Conservation (phyloP, 208 protist genomes). For the Leishmania arabica region DNA sequence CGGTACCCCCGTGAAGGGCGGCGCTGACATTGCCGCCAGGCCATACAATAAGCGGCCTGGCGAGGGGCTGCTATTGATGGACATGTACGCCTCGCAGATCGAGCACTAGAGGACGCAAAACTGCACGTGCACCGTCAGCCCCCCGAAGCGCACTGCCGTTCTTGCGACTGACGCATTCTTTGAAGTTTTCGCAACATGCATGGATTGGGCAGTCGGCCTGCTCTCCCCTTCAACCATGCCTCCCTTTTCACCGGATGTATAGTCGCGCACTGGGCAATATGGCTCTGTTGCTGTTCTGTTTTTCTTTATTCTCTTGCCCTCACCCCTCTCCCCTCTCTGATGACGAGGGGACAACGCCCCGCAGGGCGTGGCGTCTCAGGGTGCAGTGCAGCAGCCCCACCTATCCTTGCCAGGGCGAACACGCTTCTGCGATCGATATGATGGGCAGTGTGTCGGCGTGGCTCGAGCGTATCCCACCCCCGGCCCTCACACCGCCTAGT, state of each 20-base stretch:
- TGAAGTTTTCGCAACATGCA: not conserved
- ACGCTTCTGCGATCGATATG: not conserved
- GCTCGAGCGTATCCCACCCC: not conserved
- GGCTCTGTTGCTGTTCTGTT: not conserved
- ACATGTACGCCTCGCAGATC: not conserved
- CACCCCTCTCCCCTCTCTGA: not conserved
- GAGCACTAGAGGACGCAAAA: not conserved
- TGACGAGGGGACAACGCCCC: not conserved
- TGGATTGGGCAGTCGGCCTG: not conserved
- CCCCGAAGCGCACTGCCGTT: not conserved
- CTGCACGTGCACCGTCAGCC: not conserved
- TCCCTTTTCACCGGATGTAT: not conserved
- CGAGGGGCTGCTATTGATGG: not conserved
- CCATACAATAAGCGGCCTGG: not conserved
- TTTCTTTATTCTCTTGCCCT: not conserved
- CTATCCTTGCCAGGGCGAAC: not conserved
- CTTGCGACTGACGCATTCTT: not conserved
- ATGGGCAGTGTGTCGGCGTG: not conserved
- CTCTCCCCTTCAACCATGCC: not conserved
- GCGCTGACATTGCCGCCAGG: not conserved
- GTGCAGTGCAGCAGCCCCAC: too few relatives aligned
- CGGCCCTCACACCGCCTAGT: not conserved
- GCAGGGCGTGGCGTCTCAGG: not conserved
- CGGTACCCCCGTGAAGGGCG: conserved; percentile 4
- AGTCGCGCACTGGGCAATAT: not conserved